Evolutionary conservation across 345 rosid genomes (phyloP).

Genomic region (Boechera divaricarpa): DNA sequence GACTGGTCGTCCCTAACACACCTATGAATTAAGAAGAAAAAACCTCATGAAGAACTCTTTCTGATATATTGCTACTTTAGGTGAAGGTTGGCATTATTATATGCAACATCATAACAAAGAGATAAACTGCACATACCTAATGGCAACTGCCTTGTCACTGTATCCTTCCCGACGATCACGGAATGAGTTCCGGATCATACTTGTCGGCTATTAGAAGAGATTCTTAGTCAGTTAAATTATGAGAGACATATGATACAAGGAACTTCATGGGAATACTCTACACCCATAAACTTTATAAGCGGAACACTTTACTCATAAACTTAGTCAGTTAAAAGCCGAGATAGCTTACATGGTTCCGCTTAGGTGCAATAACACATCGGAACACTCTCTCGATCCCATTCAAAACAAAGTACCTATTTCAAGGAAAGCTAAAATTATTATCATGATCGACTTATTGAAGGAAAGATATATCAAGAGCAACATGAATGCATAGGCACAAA

Average conservation of each 20-base stretch:
- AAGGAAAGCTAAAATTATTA: conserved; percentile 36
- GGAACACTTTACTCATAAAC: neutral
- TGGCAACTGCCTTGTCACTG: conserved; percentile 83
- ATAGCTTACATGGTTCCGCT: conserved; percentile 86
- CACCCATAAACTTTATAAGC: conserved; percentile 16
- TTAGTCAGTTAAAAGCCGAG: conserved; percentile 10
- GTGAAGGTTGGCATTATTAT: conserved; percentile 22
- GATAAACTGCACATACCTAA: conserved; percentile 59
- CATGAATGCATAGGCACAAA: conserved; percentile 6
- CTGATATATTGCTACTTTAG: conserved; percentile 18
- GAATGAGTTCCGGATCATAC: conserved; percentile 80
- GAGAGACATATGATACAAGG: conserved; percentile 26
- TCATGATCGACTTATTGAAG: neutral
- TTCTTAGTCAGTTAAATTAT: conserved; percentile 37
- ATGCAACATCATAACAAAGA: conserved; percentile 25
- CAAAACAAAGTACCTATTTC: conserved; percentile 75
- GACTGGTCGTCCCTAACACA: conserved; percentile 91
- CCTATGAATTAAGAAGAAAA: conserved; percentile 52
- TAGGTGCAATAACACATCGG: conserved; percentile 81
- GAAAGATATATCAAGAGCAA: neutral
- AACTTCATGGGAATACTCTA: conserved; percentile 1
- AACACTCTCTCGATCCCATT: conserved; percentile 97
- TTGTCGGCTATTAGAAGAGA: conserved; percentile 81
- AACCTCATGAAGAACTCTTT: conserved; percentile 4
- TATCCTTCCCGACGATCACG: conserved; percentile 85